Conservation (phyloP, 2,329 filamentous ascomycete genomes). For the Shiraia bambusicola region DNA sequence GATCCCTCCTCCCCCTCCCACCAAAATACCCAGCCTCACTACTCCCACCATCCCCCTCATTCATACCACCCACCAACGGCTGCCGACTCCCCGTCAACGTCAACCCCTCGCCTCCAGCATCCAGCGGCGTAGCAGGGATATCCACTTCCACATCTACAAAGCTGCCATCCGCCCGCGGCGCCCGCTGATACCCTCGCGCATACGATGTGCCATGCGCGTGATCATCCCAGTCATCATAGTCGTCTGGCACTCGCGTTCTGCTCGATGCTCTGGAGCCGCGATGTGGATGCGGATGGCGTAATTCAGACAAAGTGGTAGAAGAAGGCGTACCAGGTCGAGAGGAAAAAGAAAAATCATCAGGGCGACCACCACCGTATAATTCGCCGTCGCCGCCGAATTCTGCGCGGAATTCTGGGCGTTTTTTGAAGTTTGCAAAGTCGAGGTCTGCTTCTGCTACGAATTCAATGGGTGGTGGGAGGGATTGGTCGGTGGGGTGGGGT, state of each 20-base stretch:
- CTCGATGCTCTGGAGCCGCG: constrained; percentile 24
- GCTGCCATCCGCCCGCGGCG: constrained; percentile 15
- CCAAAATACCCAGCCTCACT: constrained; percentile 10
- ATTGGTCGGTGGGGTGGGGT: background rate
- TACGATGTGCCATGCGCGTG: constrained; percentile 29
- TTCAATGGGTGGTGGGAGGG: constrained; percentile 70
- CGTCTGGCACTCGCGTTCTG: constrained; percentile 19
- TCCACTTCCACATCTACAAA: constrained; percentile 23
- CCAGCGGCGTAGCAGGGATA: constrained; percentile 26
- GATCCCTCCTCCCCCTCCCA: constrained; percentile 3
- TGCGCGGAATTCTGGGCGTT: constrained; percentile 81
- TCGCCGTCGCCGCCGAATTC: constrained; percentile 74
- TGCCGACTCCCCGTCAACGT: constrained; percentile 16
- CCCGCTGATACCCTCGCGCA: constrained; percentile 27
- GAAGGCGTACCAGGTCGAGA: constrained; percentile 32
- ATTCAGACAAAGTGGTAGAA: constrained; percentile 29
- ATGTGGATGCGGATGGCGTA: constrained; percentile 13
- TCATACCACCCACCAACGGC: constrained; percentile 17
- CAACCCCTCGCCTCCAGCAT: constrained; percentile 24
- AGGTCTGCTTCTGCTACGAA: constrained; percentile 81
- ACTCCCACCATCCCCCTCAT: constrained; percentile 6
- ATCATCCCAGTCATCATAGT: constrained; percentile 17
- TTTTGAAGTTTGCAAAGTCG: constrained; percentile 89
- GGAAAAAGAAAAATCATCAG: constrained; percentile 61
- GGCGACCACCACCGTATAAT: constrained; percentile 57